Evolutionary conservation across 1,284 basidiomycete species (phyloP), one percentile per base, ranked within the genome.

Genomic region (Papiliotrema terrestris): DNA sequence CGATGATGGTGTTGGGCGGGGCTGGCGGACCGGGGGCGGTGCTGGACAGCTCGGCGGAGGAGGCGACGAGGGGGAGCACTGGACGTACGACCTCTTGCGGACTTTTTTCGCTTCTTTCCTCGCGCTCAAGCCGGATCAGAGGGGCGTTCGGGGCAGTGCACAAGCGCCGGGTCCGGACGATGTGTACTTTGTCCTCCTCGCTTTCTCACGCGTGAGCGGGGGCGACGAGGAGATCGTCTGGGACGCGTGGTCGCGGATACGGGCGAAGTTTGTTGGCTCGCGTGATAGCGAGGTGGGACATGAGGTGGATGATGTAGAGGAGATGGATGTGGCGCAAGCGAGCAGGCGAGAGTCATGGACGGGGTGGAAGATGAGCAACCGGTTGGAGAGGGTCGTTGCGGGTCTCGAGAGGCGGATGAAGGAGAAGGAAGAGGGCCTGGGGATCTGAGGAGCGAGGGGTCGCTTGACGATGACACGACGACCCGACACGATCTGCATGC

Each of bases 1-100:
- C 23, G 80, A 70, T 51, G 71, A 66, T 66, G 76, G 81, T n/a
- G n/a, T n/a, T n/a, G n/a, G n/a, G n/a, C 56, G 82, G 85, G 11
- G 29, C 29, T 5, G 29, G 29, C 11, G 29, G 29, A 5, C 8
- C 22, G 44, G 44, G 23, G n/a, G 25, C n/a, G 46, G 11, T 3
- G 46, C 46, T 5, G 8, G 22, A 11, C 14, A 36, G 8, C 3
- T 17, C 8, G 43, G 15, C 43, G 43, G 25, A 14, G 17, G 46
- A 3, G 14, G 46, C 6, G 43, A 20, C 19, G 20, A 38, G 48
- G 35, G 8, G 32, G 20, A 44, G 5, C 45, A 50, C 9, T 74
- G 72, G 72, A 67, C 65, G 17, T 49, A 48, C 3, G 49, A 60
- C 14, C 57, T 63, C 4, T 59, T 74, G 6, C 41, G 62, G 20